These are phyloP conservation scores for Lactarius hatsudake DNA, from an alignment of 768 basidiomycete genomes.

Conservation along the genomic window DNA sequence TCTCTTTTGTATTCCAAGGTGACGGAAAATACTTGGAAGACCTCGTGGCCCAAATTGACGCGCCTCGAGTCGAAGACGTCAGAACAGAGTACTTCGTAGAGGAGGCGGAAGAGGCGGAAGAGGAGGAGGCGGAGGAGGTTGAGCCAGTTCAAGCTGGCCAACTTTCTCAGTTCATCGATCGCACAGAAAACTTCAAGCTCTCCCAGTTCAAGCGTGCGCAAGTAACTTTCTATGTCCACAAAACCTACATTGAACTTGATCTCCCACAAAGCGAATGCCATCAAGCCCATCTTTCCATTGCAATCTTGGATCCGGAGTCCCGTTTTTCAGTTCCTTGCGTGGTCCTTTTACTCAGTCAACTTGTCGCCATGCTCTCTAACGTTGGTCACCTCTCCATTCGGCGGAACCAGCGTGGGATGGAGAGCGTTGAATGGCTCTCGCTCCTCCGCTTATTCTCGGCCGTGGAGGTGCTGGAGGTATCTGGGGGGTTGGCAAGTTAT, in stretches of 20 bases:
- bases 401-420: too few relatives aligned
- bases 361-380: not conserved
- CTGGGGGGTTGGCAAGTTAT: not conserved
- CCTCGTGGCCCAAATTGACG: not conserved
- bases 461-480: not conserved
- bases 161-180: not conserved
- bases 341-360: not conserved
- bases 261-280: not conserved
- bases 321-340: not conserved
- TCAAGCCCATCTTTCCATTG: not conserved
- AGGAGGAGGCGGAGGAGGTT: not conserved
- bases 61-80: not conserved
- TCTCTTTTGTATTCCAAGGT: not conserved
- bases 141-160: not conserved
- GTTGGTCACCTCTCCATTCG: not conserved
- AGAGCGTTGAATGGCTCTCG: not conserved
- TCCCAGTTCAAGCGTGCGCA: not conserved
- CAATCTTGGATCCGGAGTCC: too few relatives aligned
- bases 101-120: not conserved
- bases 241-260: not conserved
- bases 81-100: not conserved
- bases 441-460: not conserved
- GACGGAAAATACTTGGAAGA: not conserved
- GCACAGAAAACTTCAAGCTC: not conserved
- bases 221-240: not conserved